Base-by-base conservation (phyloP, 192 early-diverging fungal genomes). In the Entrophospora sp. region DNA sequence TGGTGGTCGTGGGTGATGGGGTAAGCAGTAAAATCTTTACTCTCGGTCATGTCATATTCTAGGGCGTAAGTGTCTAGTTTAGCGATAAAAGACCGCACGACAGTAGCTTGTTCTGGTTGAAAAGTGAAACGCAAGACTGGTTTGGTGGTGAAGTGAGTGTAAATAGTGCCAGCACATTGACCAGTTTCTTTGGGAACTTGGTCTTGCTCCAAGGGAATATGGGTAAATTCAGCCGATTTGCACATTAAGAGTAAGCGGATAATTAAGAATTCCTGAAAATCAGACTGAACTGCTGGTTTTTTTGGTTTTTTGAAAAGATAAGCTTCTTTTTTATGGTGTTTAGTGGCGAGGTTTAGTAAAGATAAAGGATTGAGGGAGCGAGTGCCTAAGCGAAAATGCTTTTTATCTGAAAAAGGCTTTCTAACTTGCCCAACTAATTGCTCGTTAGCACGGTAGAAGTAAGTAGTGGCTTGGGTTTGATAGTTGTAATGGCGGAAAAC, bases 191-290 rank as follows among this genome's bases (percentile, higher is more conserved):
- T 49, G 18, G 20, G 20, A 24, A 49, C 48, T 22, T 22, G 48
- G 14, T 49, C 48, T 49, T 49, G 48, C 18, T 49, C 48, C 6
- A 49, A 24, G 24, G 48, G 48, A n/a, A 24, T n/a, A 24, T 49
- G 48, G n/a, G 18, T 5, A n/a, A 49, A 49, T 49, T 49, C 48
- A 5, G 48, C 48, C 18, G 5, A 10, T 10, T 49, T 49, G 18
- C 48, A 49, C 12, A 49, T 5, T n/a, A 49, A 24, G 18, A 49
- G 48, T 9, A 49, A n/a, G 7, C 48, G 14, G 48, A n/a, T 49
- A 22, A 49, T 49, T 49, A 49, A 49, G 48, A 49, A 49, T 24
- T 49, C 48, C 48, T 49, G 48, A 24, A 49, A 49, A 24, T 49
- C 48, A 6, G 6, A 14, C 24, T 49, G 48, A 24, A 20, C 24